These are phyloP conservation scores for Fusarium pseudograminearum DNA, from an alignment of 2,329 filamentous ascomycete genomes.

Conservation along the genomic window DNA sequence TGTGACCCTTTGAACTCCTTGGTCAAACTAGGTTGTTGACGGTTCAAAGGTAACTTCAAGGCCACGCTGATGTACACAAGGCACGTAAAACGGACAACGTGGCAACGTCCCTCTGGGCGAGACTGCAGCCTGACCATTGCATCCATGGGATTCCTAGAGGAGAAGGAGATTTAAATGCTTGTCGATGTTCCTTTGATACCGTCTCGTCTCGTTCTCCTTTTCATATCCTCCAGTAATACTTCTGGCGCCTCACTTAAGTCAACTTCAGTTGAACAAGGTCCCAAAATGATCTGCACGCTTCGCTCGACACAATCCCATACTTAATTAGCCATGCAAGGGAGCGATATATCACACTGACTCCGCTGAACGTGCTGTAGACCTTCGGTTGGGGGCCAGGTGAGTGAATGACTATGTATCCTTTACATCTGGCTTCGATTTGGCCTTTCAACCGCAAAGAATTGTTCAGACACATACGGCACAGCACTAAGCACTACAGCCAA, in stretches of 20 bases:
- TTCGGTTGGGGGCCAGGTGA: slow-evolving; percentile 10
- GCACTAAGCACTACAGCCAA: background rate
- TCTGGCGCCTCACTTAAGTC: slow-evolving; percentile 37
- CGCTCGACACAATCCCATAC: slow-evolving; percentile 11
- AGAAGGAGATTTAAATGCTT: slow-evolving; percentile 23
- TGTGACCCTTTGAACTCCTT: slow-evolving; percentile 21
- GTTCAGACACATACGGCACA: background rate
- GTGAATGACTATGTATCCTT: slow-evolving; percentile 1
- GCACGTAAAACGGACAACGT: slow-evolving; percentile 46
- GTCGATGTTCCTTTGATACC: slow-evolving; percentile 10
- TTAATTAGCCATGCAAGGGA: slow-evolving; percentile 34
- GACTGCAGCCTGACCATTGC: slow-evolving; percentile 27
- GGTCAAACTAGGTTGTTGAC: slow-evolving; percentile 27
- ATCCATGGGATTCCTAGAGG: slow-evolving; percentile 31
- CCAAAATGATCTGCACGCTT: slow-evolving; percentile 21
- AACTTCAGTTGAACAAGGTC: slow-evolving; percentile 11
- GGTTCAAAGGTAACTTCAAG: slow-evolving; percentile 36
- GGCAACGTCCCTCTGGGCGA: slow-evolving; percentile 39
- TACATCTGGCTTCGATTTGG: background rate
- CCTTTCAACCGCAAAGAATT: background rate
- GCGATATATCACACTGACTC: slow-evolving; percentile 37
- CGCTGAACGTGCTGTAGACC: slow-evolving; percentile 4
- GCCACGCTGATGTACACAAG: slow-evolving; percentile 31
- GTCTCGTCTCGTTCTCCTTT: slow-evolving; percentile 30
- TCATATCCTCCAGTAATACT: slow-evolving; percentile 34